phyloP scores from a whole-genome alignment of 495 filamentous ascomycete genomes.

The Penicillium cosmopolitanum region DNA sequence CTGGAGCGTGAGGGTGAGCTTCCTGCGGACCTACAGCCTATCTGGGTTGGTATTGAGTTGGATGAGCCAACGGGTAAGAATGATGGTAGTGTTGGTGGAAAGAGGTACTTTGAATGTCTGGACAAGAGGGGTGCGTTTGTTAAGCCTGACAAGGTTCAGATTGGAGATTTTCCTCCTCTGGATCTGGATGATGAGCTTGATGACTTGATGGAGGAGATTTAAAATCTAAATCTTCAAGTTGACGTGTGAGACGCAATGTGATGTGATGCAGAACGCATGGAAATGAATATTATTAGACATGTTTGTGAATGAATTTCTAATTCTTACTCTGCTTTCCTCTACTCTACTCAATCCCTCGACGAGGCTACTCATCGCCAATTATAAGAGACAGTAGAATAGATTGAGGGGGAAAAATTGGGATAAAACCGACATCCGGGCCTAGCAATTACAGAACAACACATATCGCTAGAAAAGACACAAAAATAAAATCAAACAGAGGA shows the following conservation, averaged over 20 bases:
- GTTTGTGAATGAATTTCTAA: not conserved
- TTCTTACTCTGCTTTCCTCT: not conserved
- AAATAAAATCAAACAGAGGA: constrained; percentile 11
- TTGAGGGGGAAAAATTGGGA: not conserved
- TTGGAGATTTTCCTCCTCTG: constrained; percentile 79
- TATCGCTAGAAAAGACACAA: constrained; percentile 34
- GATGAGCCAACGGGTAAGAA: constrained; percentile 92
- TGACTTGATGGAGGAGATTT: constrained; percentile 90
- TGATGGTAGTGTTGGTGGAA: constrained; percentile 79
- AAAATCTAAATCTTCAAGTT: constrained; percentile 48
- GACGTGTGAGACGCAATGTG: not conserved
- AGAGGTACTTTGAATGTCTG: constrained; percentile 73
- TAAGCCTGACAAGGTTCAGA: constrained; percentile 84
- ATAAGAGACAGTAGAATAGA: constrained; percentile 12
- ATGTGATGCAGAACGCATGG: not conserved
- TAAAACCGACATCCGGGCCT: not conserved
- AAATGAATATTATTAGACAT: not conserved
- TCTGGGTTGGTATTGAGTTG: constrained; percentile 84
- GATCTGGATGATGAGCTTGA: constrained; percentile 59
- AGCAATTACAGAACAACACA: not conserved
- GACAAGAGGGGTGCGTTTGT: constrained; percentile 84
- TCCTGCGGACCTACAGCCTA: constrained; percentile 49
- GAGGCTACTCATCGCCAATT: constrained; percentile 9
- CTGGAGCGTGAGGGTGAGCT: constrained; percentile 23
- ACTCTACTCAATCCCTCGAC: not conserved